phyloP scores from a whole-genome alignment of 2,329 filamentous ascomycete species.

The Aspergillus vadensis region DNA sequence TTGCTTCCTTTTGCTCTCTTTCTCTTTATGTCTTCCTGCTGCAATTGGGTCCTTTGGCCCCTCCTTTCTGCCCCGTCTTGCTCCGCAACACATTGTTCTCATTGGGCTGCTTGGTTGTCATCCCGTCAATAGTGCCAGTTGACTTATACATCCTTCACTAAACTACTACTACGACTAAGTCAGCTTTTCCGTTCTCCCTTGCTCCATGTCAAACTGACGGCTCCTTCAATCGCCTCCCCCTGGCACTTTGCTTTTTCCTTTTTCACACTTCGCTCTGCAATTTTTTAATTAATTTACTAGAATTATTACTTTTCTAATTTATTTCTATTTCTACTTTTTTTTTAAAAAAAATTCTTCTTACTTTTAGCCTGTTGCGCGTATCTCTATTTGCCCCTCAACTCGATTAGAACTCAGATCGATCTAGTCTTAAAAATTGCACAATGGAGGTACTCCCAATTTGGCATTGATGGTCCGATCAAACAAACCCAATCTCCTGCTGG shows the following conservation, averaged over 20 bases:
- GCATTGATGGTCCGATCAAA: constrained; percentile 5
- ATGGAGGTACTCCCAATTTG: constrained; percentile 5
- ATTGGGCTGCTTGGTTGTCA: constrained; percentile 18
- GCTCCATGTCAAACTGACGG: constrained; percentile 16
- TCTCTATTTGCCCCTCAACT: constrained; percentile 5
- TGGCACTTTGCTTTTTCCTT: not conserved
- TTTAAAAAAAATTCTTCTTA: too few species aligned
- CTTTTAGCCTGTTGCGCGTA: not conserved
- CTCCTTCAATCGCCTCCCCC: constrained; percentile 2
- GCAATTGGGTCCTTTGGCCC: constrained; percentile 11
- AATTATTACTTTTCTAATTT: not conserved
- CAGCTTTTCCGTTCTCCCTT: not conserved
- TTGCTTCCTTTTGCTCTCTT: not conserved
- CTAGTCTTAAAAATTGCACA: constrained; percentile 3
- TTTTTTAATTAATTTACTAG: not conserved
- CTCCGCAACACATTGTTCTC: constrained; percentile 8
- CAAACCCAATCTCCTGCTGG: not conserved
- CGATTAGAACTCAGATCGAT: constrained; percentile 1
- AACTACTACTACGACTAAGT: too few species aligned
- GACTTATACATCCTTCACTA: constrained; percentile 15
- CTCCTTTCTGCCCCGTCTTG: constrained; percentile 6
- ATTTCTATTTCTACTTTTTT: not conserved
- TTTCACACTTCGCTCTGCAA: not conserved
- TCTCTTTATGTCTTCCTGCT: constrained; percentile 1
- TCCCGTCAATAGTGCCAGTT: constrained; percentile 25